These are phyloP conservation scores for Sanghuangporus sanghuang DNA, from an alignment of 1,284 basidiomycete species.

Conservation along the genomic window DNA sequence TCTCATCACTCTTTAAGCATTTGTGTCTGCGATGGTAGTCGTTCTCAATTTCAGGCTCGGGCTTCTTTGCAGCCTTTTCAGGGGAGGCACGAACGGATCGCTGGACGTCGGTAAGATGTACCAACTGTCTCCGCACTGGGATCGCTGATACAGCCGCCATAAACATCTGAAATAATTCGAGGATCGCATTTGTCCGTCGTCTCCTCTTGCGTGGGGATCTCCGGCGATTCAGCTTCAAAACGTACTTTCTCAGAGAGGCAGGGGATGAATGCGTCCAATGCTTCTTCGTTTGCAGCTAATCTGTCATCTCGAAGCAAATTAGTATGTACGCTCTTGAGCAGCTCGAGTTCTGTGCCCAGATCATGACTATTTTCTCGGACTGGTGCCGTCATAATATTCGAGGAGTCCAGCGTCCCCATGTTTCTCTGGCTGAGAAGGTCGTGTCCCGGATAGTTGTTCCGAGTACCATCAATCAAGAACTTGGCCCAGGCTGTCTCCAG, in stretches of 20 bases:
- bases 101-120: conserved; percentile 43
- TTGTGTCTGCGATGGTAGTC: not conserved
- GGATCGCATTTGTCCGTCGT: conserved; percentile 16
- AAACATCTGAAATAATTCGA: conserved; percentile 23
- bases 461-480: conserved; percentile 19
- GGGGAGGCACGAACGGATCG: conserved; percentile 30
- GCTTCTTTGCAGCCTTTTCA: not conserved
- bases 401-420: not conserved
- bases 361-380: not conserved
- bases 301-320: conserved; percentile 2
- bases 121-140: conserved; percentile 28
- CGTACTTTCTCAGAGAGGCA: conserved; percentile 4
- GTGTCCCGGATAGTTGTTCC: not conserved
- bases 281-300: conserved; percentile 9
- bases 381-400: not conserved
- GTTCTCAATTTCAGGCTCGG: not conserved
- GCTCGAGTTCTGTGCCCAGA: not conserved
- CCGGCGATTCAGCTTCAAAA: not conserved
- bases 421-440: not conserved
- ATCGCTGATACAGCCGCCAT: conserved; percentile 21
- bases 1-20: conserved; percentile 1
- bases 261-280: conserved; percentile 4
- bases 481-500: conserved; percentile 36
- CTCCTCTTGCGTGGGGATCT: not conserved
- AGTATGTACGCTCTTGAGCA: not conserved